Evolutionary conservation across 1,284 basidiomycete genomes (phyloP), one percentile per base, ranked within the genome.

Genomic region (Moniliella sp.): DNA sequence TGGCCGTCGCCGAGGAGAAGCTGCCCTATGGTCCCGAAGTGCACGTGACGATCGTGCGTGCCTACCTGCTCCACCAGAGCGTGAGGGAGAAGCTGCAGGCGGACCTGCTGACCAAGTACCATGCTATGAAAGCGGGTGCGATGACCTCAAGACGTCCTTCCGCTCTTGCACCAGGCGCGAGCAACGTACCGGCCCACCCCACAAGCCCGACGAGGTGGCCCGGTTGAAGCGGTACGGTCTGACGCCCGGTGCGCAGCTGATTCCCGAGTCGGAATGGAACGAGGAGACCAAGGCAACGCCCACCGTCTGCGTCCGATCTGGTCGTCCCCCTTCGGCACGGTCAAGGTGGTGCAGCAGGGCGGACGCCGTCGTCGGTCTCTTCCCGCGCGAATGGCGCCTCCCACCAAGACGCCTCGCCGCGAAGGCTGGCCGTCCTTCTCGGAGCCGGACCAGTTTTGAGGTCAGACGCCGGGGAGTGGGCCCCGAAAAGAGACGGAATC

Each of bases 11-110:
- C 12, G 19, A 21, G 21, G 21, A 31, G 14, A 29, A 26, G 5
- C 32, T 43, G 23, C 32, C 38, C 5, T 40, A 37, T 28, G 27
- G 32, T 14, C 23, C 23, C n/a, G 83, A 93, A 62, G 81, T 81
- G 0, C 82, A 94, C 65, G 74, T 82, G 47, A 94, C 84, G 4
- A 83, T 94, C 42, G 78, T 79, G 44, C 74, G 86, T 23, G 86
- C 86, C 3, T 94, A 78, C 78, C 65, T 76, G 34, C 69, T 94
- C 63, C 70, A 74, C 47, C 70, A 82, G 19, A 73, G 78, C 48
- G 48, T 73, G 35, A 70, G 82, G 29, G 73, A 76, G 28, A 33
- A 29, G 13, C 40, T 45, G 13, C 29, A 34, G 2, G 33, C 29
- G 7, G 40, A 46, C 18, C 45, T 58, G 10, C 28, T 36, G 13